A percentile compares a stretch with the other conserved stretches of the same genome.
Evolutionary conservation across 2,329 filamentous ascomycete species (phyloP).

Genomic region (Hypoxylon sp.): DNA sequence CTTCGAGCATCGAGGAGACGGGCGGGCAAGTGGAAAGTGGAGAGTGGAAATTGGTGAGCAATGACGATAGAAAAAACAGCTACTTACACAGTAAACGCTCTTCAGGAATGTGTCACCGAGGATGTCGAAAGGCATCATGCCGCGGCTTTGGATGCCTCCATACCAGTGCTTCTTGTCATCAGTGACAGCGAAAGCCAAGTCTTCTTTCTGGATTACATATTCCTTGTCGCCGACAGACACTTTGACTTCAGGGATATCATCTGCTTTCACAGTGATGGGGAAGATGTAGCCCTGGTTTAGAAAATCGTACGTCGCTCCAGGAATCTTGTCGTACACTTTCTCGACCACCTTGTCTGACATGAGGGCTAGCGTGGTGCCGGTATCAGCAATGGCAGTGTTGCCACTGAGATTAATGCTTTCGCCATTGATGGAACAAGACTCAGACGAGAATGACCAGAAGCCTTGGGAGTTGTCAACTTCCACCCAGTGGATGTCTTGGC

Average conservation of each 20-base stretch:
- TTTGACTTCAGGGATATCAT: slow-evolving; percentile 70
- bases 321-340: slow-evolving; percentile 73
- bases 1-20: not conserved
- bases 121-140: slow-evolving; percentile 70
- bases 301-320: slow-evolving; percentile 68
- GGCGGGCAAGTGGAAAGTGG: not conserved
- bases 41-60: not conserved
- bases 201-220: slow-evolving; percentile 72
- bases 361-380: slow-evolving; percentile 76
- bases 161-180: slow-evolving; percentile 65
- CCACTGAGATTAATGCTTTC: slow-evolving; percentile 61
- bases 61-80: no score
- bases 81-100: slow-evolving; percentile 72
- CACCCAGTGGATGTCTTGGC: slow-evolving; percentile 69
- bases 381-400: slow-evolving; percentile 78
- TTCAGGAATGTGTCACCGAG: slow-evolving; percentile 74
- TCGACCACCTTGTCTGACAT: slow-evolving; percentile 71
- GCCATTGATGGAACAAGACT: slow-evolving; percentile 69
- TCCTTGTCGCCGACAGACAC: slow-evolving; percentile 72
- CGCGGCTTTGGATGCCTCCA: slow-evolving; percentile 74
- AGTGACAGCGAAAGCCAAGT: slow-evolving; percentile 69
- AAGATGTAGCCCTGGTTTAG: slow-evolving; percentile 73
- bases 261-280: slow-evolving; percentile 63
- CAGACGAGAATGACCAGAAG: slow-evolving; percentile 76
- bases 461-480: slow-evolving; percentile 72